Conservation (phyloP, 345 rosid genomes). For the Aegle marmelos region DNA sequence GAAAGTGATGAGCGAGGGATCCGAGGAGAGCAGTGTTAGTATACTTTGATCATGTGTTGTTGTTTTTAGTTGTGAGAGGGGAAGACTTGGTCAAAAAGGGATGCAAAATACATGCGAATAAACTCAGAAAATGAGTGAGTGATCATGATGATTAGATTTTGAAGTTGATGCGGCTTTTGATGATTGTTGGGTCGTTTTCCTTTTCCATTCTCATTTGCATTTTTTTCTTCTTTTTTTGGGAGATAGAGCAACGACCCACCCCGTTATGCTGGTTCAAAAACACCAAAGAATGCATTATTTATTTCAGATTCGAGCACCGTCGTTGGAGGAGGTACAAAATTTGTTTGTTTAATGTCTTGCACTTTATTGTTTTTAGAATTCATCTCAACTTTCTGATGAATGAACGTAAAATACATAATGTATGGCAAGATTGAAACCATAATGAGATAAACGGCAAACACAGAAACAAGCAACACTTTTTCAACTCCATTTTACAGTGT, state of each 20-base stretch:
- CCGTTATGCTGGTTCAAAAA: neutral
- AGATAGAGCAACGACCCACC: neutral
- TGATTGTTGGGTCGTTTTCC: constrained; percentile 43
- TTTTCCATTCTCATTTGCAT: neutral
- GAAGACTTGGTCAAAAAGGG: constrained; percentile 37
- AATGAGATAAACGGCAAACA: neutral
- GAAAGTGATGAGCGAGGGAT: constrained; percentile 55
- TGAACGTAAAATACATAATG: neutral
- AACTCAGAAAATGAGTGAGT: constrained; percentile 10
- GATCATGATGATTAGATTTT: constrained; percentile 13
- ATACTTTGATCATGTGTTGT: constrained; percentile 18
- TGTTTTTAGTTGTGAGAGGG: constrained; percentile 16
- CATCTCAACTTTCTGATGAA: neutral
- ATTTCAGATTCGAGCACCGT: neutral
- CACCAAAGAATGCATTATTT: neutral
- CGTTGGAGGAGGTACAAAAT: neutral
- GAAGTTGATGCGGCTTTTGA: constrained; percentile 31
- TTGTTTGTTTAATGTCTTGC: neutral
- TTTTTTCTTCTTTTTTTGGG: no score
- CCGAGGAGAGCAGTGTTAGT: constrained; percentile 33
- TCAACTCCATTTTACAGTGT: neutral
- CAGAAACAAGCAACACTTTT: neutral
- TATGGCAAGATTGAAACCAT: neutral
- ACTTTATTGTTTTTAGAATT: neutral
- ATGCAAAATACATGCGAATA: constrained; percentile 19